Percentiles rank a stretch among this genome's conserved stretches.
These are phyloP conservation scores for Populus hybrid DNA, from an alignment of 441 rosid genomes.

Conservation along the genomic window DNA sequence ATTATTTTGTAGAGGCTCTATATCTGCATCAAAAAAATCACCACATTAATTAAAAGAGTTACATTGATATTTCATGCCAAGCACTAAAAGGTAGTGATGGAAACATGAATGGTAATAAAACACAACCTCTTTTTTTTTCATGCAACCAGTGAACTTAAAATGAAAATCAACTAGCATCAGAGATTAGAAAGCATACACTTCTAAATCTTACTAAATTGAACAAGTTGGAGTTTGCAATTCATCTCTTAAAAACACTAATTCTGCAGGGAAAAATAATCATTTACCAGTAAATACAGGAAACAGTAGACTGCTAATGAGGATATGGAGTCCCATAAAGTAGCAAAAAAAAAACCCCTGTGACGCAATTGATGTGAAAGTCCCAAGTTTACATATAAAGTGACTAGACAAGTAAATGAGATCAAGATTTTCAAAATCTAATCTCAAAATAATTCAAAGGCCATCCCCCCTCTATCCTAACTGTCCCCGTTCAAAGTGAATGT, in stretches of 20 bases:
- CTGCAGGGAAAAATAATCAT: background rate
- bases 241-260: background rate
- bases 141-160: background rate
- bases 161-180: background rate
- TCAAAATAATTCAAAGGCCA: background rate
- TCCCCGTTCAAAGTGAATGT: constrained; percentile 13
- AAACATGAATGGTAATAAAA: background rate
- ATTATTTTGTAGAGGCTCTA: constrained; percentile 78
- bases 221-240: background rate
- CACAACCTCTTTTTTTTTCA: background rate
- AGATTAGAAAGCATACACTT: background rate
- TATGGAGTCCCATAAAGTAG: background rate
- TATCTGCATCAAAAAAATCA: constrained; percentile 49
- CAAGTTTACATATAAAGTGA: background rate
- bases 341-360: background rate
- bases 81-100: background rate
- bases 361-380: background rate
- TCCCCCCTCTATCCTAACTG: background rate
- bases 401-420: background rate
- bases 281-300: background rate
- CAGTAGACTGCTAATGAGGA: background rate
- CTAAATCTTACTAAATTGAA: background rate
- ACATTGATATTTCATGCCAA: background rate
- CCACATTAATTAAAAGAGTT: background rate
- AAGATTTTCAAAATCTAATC: background rate